A percentile compares a stretch with the other conserved stretches of the same genome.
Conservation (phyloP, 1,284 basidiomycete genomes). For the Peniophora sp. region DNA sequence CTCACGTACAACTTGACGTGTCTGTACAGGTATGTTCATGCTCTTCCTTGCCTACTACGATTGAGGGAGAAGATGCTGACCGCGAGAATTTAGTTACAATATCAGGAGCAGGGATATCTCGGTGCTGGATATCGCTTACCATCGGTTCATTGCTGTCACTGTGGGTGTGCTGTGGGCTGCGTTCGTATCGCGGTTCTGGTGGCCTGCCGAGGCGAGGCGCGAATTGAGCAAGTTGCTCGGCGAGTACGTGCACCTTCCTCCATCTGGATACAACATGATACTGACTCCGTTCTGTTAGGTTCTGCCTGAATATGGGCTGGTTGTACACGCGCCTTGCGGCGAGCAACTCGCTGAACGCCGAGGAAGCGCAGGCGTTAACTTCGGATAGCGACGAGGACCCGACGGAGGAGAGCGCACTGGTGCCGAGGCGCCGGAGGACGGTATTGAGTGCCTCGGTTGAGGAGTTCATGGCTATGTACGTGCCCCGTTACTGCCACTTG, state of each 20-base stretch:
- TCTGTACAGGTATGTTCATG: conserved; percentile 74
- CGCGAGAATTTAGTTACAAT: conserved; percentile 60
- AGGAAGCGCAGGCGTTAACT: conserved; percentile 19
- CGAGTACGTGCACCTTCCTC: conserved; percentile 50
- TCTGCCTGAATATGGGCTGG: conserved; percentile 79
- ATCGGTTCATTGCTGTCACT: conserved; percentile 78
- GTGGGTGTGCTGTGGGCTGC: conserved; percentile 87
- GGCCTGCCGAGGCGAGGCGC: conserved; percentile 88
- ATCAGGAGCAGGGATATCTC: conserved; percentile 62
- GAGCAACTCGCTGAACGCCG: conserved; percentile 60
- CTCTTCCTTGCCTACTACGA: neutral
- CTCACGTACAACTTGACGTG: conserved; percentile 90
- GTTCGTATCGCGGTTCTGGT: conserved; percentile 85
- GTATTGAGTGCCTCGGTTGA: conserved; percentile 58
- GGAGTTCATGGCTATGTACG: conserved; percentile 86
- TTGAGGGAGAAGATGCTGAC: conserved; percentile 5
- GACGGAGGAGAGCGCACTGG: conserved; percentile 28
- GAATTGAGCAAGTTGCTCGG: conserved; percentile 81
- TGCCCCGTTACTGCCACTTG: neutral
- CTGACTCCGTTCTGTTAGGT: conserved; percentile 32
- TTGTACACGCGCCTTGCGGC: conserved; percentile 75
- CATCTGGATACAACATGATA: neutral
- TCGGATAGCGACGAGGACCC: conserved; percentile 18
- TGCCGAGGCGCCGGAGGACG: conserved; percentile 28
- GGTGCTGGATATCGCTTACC: conserved; percentile 66